Percentiles rank a stretch among this genome's conserved stretches.
These are phyloP conservation scores for Chrysoporthe cubensis DNA, from an alignment of 2,329 filamentous ascomycete species.

Conservation along the genomic window DNA sequence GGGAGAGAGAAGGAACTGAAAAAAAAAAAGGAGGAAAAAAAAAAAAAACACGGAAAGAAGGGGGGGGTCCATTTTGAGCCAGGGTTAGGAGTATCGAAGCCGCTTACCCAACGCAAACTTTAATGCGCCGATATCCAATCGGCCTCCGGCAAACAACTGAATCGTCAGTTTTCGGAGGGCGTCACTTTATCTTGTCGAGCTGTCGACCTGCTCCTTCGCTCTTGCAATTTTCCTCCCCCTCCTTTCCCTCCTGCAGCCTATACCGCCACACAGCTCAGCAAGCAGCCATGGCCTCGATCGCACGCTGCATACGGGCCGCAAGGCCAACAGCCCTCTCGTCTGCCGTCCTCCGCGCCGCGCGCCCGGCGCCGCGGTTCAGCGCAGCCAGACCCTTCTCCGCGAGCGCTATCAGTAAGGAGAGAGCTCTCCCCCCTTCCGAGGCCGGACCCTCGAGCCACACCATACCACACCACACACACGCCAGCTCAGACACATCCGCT, in stretches of 20 bases:
- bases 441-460: conserved; percentile 37
- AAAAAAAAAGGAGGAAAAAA: not conserved
- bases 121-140: conserved; percentile 14
- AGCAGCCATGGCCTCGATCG: conserved; percentile 63
- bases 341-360: conserved; percentile 41
- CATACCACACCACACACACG: conserved; percentile 12
- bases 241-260: conserved; percentile 5
- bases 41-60: not conserved
- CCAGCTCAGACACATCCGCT: not conserved
- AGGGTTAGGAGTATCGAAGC: conserved; percentile 21
- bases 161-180: conserved; percentile 17
- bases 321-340: conserved; percentile 49
- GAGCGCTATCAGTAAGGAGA: conserved; percentile 46
- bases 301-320: conserved; percentile 56
- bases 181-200: conserved; percentile 21
- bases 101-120: conserved; percentile 26
- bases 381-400: conserved; percentile 51
- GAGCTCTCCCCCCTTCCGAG: conserved; percentile 27
- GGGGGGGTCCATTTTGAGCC: not conserved
- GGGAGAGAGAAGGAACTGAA: not conserved
- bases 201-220: conserved; percentile 3
- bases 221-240: conserved; percentile 6
- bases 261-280: conserved; percentile 1
- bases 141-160: conserved; percentile 19
- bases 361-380: conserved; percentile 42